A percentile compares a stretch with the other conserved stretches of the same genome.
phyloP scores from a whole-genome alignment of 768 basidiomycete species.

The Sporobolomyces roseus region DNA sequence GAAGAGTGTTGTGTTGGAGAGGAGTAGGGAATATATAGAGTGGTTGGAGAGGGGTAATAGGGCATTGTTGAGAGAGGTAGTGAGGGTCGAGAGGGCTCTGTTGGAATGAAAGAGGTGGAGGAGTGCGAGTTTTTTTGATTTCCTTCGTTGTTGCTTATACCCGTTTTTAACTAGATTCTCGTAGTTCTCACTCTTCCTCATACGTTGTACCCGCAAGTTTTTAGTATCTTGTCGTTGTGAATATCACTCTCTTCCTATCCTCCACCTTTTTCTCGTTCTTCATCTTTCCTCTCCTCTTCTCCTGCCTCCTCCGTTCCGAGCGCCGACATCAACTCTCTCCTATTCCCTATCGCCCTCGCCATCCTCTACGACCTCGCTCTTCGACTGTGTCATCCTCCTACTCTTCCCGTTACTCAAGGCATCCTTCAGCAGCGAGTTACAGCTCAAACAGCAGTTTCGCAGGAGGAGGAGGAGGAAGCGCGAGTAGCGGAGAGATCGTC shows the following conservation, averaged over 20 bases:
- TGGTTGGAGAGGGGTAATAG: slow-evolving; percentile 82
- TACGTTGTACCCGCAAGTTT: neutral
- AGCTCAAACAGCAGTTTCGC: too few species aligned
- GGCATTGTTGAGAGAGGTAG: slow-evolving; percentile 65
- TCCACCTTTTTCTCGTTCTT: neutral
- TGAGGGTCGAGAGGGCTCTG: slow-evolving; percentile 56
- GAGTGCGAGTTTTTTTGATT: neutral
- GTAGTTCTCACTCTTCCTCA: neutral
- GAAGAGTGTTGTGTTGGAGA: slow-evolving; percentile 82
- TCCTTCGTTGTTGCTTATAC: neutral
- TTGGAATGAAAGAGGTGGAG: neutral
- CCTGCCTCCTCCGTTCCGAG: too few species aligned
- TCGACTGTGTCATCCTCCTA: too few species aligned
- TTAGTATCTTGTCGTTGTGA: neutral
- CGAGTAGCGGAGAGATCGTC: too few species aligned
- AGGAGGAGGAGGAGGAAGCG: too few species aligned
- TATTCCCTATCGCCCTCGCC: too few species aligned
- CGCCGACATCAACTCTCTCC: too few species aligned
- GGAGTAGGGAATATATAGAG: slow-evolving; percentile 75
- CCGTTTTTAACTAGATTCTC: neutral
- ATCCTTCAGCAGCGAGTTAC: too few species aligned
- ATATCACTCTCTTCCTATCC: too few species aligned
- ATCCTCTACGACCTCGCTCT: too few species aligned
- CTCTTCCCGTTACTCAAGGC: too few species aligned
- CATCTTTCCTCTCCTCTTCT: neutral